phyloP scores from a whole-genome alignment of 345 rosid genomes.

The Salix exigua region DNA sequence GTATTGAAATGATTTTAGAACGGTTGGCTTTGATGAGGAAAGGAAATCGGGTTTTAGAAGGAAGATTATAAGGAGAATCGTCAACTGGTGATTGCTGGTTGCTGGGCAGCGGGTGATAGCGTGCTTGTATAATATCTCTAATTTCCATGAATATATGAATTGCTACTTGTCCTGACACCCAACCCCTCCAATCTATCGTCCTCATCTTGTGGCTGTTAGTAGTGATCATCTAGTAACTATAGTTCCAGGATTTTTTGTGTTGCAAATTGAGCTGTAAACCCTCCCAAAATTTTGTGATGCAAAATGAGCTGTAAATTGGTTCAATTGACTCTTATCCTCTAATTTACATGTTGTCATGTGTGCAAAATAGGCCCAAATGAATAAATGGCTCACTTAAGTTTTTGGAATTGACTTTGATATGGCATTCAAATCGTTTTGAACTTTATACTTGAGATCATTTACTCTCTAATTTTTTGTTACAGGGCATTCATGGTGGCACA shows the following conservation, averaged over 20 bases:
- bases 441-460: background rate
- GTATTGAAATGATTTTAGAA: background rate
- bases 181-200: background rate
- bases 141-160: background rate
- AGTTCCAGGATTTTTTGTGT: background rate
- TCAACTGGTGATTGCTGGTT: background rate
- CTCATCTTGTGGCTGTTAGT: background rate
- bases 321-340: background rate
- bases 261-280: background rate
- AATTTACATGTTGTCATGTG: background rate
- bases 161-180: too few relatives aligned
- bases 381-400: background rate
- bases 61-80: background rate
- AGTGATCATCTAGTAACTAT: background rate
- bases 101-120: background rate
- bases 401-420: background rate
- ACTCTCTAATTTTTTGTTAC: constrained; percentile 3
- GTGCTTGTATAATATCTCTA: too few relatives aligned
- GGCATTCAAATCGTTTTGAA: background rate
- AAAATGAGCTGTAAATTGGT: background rate
- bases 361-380: background rate
- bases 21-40: background rate
- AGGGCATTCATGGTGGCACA: constrained; percentile 91
- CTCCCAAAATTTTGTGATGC: background rate
- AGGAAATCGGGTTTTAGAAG: background rate